phyloP scores from a whole-genome alignment of 2,329 filamentous ascomycete genomes.

The Verruconis gallopava region DNA sequence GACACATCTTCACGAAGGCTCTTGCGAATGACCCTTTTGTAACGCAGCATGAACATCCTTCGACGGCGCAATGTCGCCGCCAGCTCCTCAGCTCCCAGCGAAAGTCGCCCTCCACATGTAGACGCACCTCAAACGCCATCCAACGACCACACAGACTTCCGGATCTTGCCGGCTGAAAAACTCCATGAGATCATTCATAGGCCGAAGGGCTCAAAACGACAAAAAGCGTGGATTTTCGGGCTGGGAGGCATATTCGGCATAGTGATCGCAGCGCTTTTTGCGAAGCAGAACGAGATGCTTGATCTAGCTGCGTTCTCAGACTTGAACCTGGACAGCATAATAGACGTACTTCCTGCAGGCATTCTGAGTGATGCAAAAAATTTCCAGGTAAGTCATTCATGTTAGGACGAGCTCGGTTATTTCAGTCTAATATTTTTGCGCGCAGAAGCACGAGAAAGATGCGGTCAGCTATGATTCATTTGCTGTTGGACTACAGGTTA shows the following conservation, averaged over 20 bases:
- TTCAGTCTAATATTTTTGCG: conserved; percentile 6
- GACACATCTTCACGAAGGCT: background rate
- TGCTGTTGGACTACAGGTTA: conserved; percentile 72
- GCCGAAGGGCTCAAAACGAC: conserved; percentile 44
- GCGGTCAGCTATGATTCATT: conserved; percentile 89
- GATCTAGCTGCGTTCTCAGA: conserved; percentile 61
- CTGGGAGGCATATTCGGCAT: conserved; percentile 86
- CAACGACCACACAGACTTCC: conserved; percentile 6
- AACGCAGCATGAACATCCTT: conserved; percentile 7
- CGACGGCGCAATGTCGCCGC: conserved; percentile 4
- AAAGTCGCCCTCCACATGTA: background rate
- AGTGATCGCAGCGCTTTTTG: conserved; percentile 79
- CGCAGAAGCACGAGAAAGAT: conserved; percentile 71
- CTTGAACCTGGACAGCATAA: conserved; percentile 67
- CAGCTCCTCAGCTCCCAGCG: background rate
- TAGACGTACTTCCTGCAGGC: conserved; percentile 78
- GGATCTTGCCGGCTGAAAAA: conserved; percentile 10
- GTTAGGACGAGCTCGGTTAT: conserved; percentile 15
- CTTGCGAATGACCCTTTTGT: conserved; percentile 4
- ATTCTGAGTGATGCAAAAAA: conserved; percentile 78
- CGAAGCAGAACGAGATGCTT: conserved; percentile 66
- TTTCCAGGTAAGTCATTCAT: conserved; percentile 47
- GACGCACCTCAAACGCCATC: conserved; percentile 10
- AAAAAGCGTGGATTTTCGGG: conserved; percentile 70
- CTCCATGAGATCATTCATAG: conserved; percentile 19